Evolutionary conservation across 352 stramenopile species (phyloP).

Genomic region (Pythium insidiosum): DNA sequence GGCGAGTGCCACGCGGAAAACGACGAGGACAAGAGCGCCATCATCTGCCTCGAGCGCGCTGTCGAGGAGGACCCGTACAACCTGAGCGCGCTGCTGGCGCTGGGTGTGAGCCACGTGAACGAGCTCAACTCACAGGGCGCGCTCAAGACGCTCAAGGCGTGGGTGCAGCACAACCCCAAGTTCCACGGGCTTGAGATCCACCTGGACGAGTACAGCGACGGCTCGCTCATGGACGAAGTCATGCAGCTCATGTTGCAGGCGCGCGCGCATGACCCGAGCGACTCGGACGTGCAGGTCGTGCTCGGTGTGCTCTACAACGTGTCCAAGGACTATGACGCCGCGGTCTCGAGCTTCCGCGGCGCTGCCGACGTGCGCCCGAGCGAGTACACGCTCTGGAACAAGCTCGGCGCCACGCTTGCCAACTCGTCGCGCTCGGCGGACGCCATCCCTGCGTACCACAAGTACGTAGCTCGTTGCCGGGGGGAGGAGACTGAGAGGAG

Average conservation of each 20-base stretch:
- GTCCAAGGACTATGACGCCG: slow-evolving; percentile 93
- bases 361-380: slow-evolving; percentile 75
- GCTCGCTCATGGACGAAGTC: slow-evolving; percentile 89
- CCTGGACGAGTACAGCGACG: slow-evolving; percentile 84
- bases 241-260: slow-evolving; percentile 93
- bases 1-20: slow-evolving; percentile 94
- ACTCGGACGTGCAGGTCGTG: slow-evolving; percentile 85
- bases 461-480: slow-evolving; percentile 21
- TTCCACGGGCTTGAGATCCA: slow-evolving; percentile 92
- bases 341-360: slow-evolving; percentile 83
- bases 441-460: slow-evolving; percentile 90
- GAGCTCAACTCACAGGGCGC: slow-evolving; percentile 92
- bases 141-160: slow-evolving; percentile 91
- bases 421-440: slow-evolving; percentile 92
- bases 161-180: slow-evolving; percentile 96
- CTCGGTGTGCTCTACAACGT: slow-evolving; percentile 97
- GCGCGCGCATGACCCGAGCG: slow-evolving; percentile 59
- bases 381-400: slow-evolving; percentile 98
- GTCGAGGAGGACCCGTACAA: slow-evolving; percentile 95
- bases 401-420: slow-evolving; percentile 95
- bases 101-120: slow-evolving; percentile 96
- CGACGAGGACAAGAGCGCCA: slow-evolving; percentile 94
- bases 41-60: slow-evolving; percentile 90
- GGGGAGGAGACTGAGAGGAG: neutral
- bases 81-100: slow-evolving; percentile 86